Base-by-base conservation (phyloP, 768 basidiomycete genomes). In the Leccinum pellstonianum region DNA sequence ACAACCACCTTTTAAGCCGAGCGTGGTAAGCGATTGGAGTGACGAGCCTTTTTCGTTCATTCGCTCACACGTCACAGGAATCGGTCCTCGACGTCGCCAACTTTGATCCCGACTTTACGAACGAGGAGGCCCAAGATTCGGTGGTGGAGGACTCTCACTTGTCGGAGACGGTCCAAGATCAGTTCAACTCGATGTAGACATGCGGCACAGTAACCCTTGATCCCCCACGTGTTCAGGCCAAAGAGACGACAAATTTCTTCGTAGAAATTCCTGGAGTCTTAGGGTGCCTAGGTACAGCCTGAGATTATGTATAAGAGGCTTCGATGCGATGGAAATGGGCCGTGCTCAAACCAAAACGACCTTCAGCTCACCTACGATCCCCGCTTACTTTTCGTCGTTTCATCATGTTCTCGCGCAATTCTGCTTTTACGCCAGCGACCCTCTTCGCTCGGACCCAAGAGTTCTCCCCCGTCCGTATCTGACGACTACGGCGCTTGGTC, bases 41-140 rank as follows among this genome's bases (percentile, higher is more conserved):
- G 23, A 5, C 19, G 15, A 29, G 27, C 41, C 3, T 51, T 25
- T 23, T 25, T 8, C 19, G 31, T 37, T 35, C 15, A 15, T 31
- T 35, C 35, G 29, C 52, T 68, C 53, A 66, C 56, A 19, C 12
- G 31, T 57, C 58, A 52, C 47, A 88, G 87, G 94, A 95, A 79
- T 90, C 89, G 56, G 95, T 95, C 1, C 84, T 97, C 49, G 95
- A 97, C 72, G 94, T 95, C 21, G 93, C 89, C 59, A 94, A 98
- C 80, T 98, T 99, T 77, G 97, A 98, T 74, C 84, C 93, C 25
- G 96, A 98, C 74, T 99, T 99, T 72, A 98, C 95, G 29, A 91
- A 88, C 61, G 96, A 99, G 73, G 88, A 92, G 58, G 90, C 95
- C 2, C 86, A 93, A 67, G 96, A 99, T 75, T 95, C 93, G 2